Base-by-base conservation (phyloP, 176 grass and related monocot genomes). In the Pontederia paniculata region DNA sequence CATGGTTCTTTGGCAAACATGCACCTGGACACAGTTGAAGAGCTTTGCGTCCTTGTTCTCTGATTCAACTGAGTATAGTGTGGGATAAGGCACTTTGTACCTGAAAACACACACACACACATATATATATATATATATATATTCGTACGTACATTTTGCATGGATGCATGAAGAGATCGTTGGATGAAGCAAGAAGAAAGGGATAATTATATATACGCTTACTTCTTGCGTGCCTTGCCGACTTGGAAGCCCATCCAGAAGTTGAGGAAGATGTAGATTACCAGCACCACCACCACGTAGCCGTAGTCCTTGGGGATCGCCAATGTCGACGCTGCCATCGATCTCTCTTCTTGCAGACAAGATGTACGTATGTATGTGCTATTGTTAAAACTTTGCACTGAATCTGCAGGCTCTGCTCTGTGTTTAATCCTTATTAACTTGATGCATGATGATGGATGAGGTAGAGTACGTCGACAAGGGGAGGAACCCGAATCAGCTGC, bases 21-120 rank as follows among this genome's bases (percentile, higher is more conserved):
- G 9, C 13, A 95, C 93, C 93, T 97, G 86, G 21, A 97, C 72
- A 66, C 93, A 97, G 80, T 97, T 91, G 86, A 97, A 97, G 56
- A 84, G 71, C 77, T 90, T 97, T 52, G 93, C 93, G 16, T 90
- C 80, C 86, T 97, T 97, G 72, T 91, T 97, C 60, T 84, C 83
- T 20, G 93, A 84, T 21, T 97, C 86, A 14, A 44, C 0, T 17
- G 86, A 86, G 45, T 97, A 97, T 48, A 97, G 13, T 31, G 31
- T 74, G 9, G 93, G 93, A 69, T 88, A 88, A 50, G 17, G 71
- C 21, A 97, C 93, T 64, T 97, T 97, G 71, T 97, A 97, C 77
- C 93, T 97, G 17, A 22, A 17, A 58, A n/a, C 55, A 14, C 12
- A 58, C 14, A 42, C n/a, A n/a, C 55, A 42, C 15, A 42, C 12